A percentile compares a stretch with the other conserved stretches of the same genome.
Conservation (phyloP, 176 grass and related monocot genomes). For the Lolium multiflorum region DNA sequence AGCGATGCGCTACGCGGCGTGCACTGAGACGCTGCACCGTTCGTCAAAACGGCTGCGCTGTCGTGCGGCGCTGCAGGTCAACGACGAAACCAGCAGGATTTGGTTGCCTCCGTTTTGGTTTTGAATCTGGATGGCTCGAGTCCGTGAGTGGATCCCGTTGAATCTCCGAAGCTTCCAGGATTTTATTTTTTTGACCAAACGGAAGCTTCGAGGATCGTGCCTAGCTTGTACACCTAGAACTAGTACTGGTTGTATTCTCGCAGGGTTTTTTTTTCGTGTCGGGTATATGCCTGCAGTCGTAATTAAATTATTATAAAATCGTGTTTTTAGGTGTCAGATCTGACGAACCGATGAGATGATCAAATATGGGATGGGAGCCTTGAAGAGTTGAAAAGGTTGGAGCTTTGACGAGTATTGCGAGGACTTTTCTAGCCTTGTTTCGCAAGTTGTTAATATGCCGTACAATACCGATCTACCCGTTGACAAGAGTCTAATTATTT, state of each 20-base stretch:
- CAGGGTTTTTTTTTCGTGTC: too few relatives aligned
- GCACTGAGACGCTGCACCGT: neutral
- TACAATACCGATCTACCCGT: neutral
- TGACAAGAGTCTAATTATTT: neutral
- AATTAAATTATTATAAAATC: neutral
- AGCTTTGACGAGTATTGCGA: conserved; percentile 32
- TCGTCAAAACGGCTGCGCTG: neutral
- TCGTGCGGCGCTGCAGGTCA: conserved; percentile 22
- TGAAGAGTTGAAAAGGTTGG: neutral
- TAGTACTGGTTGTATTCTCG: neutral
- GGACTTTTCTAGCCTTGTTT: neutral
- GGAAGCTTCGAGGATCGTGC: neutral
- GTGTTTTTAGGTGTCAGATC: neutral
- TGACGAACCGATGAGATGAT: neutral
- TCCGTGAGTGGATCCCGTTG: neutral
- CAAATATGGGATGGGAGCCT: too few relatives aligned
- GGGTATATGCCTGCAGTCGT: neutral
- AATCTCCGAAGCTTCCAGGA: conserved; percentile 39
- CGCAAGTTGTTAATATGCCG: neutral
- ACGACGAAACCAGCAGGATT: conserved; percentile 25
- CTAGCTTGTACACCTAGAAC: too few relatives aligned
- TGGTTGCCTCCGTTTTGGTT: neutral
- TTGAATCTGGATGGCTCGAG: conserved; percentile 39
- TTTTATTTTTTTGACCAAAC: too few relatives aligned
- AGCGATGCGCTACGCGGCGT: too few relatives aligned